Evolutionary conservation across 768 basidiomycete species (phyloP).

Genomic region (Macrolepiota albuminosa): DNA sequence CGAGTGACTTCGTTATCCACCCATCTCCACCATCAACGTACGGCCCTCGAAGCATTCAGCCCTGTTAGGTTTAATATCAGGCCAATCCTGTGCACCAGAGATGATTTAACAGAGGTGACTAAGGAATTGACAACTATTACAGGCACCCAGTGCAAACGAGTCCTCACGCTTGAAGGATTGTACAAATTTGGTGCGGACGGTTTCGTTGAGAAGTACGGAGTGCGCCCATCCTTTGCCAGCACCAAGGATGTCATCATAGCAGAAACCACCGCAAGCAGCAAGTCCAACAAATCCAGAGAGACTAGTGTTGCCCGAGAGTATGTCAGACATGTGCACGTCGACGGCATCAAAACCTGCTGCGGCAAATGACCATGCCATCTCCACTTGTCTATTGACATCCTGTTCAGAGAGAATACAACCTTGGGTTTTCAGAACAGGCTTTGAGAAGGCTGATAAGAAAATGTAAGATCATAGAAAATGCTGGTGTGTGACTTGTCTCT

Average conservation of each 20-base stretch:
- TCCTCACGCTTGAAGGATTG: constrained; percentile 76
- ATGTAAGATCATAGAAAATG: too few species aligned
- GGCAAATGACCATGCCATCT: too few species aligned
- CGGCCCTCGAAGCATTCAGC: constrained; percentile 92
- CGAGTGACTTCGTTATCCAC: constrained; percentile 49
- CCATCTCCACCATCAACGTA: constrained; percentile 74
- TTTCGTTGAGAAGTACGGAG: constrained; percentile 79
- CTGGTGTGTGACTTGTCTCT: too few species aligned
- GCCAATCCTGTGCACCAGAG: constrained; percentile 85
- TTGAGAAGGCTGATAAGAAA: constrained; percentile 35
- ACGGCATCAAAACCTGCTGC: too few species aligned
- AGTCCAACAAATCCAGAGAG: too few species aligned
- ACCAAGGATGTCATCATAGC: constrained; percentile 96
- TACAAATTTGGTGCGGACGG: constrained; percentile 71
- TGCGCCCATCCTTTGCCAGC: constrained; percentile 98
- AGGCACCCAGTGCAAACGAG: too few species aligned
- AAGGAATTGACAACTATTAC: constrained; percentile 98
- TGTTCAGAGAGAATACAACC: constrained; percentile 95
- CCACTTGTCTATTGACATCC: too few species aligned
- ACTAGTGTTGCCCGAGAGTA: too few species aligned
- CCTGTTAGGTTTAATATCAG: constrained; percentile 82
- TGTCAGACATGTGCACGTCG: too few species aligned
- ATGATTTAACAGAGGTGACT: constrained; percentile 83
- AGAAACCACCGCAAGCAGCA: too few species aligned
- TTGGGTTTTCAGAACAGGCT: constrained; percentile 58